Conservation (phyloP, 2,329 filamentous ascomycete genomes). For the Clathrospora elynae region DNA sequence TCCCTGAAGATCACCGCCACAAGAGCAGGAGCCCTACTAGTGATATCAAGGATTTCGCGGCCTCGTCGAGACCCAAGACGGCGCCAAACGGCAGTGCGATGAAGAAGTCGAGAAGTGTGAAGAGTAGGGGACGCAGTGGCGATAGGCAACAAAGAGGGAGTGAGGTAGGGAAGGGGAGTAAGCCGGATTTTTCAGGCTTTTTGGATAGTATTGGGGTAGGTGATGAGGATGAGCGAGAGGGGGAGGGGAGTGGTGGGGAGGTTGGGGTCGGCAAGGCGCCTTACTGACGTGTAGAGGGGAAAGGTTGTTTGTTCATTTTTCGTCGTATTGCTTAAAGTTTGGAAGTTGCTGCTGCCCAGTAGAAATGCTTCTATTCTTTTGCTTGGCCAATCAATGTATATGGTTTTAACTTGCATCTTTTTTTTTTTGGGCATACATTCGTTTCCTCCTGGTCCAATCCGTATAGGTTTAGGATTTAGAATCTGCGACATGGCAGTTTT, state of each 20-base stretch:
- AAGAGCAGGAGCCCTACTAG: constrained; percentile 14
- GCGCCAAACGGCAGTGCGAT: constrained; percentile 24
- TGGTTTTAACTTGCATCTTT: no score
- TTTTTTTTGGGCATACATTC: no score
- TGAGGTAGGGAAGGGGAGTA: constrained; percentile 10
- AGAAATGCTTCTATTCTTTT: no score
- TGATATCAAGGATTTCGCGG: constrained; percentile 16
- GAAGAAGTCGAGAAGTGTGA: constrained; percentile 35
- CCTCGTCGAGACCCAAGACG: constrained; percentile 31
- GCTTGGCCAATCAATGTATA: no score
- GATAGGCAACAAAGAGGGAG: constrained; percentile 24
- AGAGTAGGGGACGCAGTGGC: constrained; percentile 29
- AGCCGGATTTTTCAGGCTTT: constrained; percentile 41
- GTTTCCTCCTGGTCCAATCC: no score
- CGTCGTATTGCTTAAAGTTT: no score
- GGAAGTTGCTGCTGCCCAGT: no score
- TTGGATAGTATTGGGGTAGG: constrained; percentile 44
- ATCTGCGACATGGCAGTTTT: no score
- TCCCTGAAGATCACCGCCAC: constrained; percentile 36
- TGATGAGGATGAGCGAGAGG: constrained; percentile 18
- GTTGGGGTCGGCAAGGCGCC: constrained; percentile 31
- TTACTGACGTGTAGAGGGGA: no score
- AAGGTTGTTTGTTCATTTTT: no score
- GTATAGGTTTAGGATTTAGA: no score
- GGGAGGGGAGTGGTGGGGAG: constrained; percentile 1